phyloP scores from a whole-genome alignment of 306 rosid species.

The Trifolium subterraneum region DNA sequence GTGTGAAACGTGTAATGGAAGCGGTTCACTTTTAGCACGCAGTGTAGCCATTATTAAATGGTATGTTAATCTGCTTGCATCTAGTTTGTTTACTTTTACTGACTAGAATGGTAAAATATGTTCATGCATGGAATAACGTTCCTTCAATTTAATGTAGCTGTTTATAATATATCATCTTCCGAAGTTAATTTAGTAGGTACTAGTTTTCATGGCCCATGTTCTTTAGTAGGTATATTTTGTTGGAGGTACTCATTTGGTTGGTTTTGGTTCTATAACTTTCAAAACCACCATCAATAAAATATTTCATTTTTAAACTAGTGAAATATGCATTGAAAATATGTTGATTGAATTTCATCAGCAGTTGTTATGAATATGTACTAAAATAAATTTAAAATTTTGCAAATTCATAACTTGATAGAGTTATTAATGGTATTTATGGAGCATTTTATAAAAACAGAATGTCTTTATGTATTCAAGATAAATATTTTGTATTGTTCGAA shows the following conservation, averaged over 20 bases:
- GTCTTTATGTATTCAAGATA: no score
- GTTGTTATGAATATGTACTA: background rate
- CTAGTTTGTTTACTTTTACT: background rate
- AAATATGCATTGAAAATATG: background rate
- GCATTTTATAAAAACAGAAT: background rate
- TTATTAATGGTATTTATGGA: no score
- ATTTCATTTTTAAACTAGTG: conserved; percentile 10
- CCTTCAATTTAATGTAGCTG: conserved; percentile 8
- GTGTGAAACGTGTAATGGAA: conserved; percentile 68
- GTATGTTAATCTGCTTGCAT: conserved; percentile 52
- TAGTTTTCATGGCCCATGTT: background rate
- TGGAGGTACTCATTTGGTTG: no score
- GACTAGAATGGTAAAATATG: background rate
- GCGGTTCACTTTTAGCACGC: conserved; percentile 76
- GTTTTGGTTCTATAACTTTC: background rate
- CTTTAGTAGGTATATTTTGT: background rate
- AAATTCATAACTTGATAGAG: no score
- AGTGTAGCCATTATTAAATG: conserved; percentile 74
- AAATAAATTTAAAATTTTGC: no score
- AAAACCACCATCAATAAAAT: background rate
- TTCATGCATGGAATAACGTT: conserved; percentile 2
- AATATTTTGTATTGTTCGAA: background rate
- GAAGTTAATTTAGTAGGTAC: background rate
- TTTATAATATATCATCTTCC: background rate
- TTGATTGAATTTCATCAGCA: conserved; percentile 6